These are phyloP conservation scores for Canariomyces notabilis DNA, from an alignment of 2,329 filamentous ascomycete species.

Conservation along the genomic window DNA sequence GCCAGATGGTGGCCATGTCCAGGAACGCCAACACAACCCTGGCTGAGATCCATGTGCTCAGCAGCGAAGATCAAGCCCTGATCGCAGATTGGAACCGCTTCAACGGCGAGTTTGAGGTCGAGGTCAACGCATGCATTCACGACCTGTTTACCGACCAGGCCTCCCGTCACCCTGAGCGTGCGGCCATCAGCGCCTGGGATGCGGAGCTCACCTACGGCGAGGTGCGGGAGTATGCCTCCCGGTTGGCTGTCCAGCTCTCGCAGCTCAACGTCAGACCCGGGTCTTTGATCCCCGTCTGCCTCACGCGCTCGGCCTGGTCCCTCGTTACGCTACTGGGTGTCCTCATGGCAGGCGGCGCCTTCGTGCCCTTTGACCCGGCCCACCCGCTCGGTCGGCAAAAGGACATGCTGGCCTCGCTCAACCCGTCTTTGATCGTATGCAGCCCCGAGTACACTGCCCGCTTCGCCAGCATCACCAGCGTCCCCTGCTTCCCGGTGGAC, in stretches of 20 bases:
- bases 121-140: slow-evolving; percentile 20
- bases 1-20: slow-evolving; percentile 9
- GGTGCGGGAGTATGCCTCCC: slow-evolving; percentile 14
- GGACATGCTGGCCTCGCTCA: slow-evolving; percentile 16
- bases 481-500: slow-evolving; percentile 8
- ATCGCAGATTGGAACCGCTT: slow-evolving; percentile 20
- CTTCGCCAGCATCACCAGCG: slow-evolving; percentile 11
- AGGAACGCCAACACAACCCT: slow-evolving; percentile 9
- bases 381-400: slow-evolving; percentile 21
- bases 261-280: slow-evolving; percentile 20
- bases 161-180: slow-evolving; percentile 1
- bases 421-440: slow-evolving; percentile 17
- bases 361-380: slow-evolving; percentile 27
- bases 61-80: slow-evolving; percentile 19
- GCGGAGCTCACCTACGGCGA: slow-evolving; percentile 24
- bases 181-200: slow-evolving; percentile 25
- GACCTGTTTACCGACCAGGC: slow-evolving; percentile 18
- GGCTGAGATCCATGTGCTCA: slow-evolving; percentile 19
- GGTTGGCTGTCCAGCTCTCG: slow-evolving; percentile 20
- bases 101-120: background rate
- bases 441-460: slow-evolving; percentile 17
- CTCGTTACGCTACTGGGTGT: slow-evolving; percentile 25
- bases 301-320: slow-evolving; percentile 24
- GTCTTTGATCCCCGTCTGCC: slow-evolving; percentile 25
- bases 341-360: slow-evolving; percentile 28